Percentiles rank a stretch among this genome's conserved stretches.
phyloP scores from a whole-genome alignment of 2,329 filamentous ascomycete species.

The Penicillium vulpinum region DNA sequence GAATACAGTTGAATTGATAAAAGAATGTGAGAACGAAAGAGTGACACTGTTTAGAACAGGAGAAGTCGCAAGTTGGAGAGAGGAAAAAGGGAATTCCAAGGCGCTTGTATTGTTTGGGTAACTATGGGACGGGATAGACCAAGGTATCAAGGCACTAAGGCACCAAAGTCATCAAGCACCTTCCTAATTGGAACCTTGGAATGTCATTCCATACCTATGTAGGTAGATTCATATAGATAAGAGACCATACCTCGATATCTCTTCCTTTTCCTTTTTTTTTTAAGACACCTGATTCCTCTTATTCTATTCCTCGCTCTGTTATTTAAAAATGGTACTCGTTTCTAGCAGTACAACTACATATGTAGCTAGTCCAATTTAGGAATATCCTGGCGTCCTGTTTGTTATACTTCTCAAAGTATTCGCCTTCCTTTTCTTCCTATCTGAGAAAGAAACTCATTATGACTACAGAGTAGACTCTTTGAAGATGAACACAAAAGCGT shows the following conservation, averaged over 20 bases:
- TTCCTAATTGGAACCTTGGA: not conserved
- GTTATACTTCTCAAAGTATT: not conserved
- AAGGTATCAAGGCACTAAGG: not conserved
- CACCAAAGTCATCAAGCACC: not conserved
- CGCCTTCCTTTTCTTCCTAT: too few relatives aligned
- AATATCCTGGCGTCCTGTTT: not conserved
- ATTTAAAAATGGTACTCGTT: not conserved
- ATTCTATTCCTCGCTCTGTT: not conserved
- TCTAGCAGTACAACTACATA: not conserved
- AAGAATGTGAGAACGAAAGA: constrained; percentile 30
- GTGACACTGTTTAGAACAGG: constrained; percentile 24
- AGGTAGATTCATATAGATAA: not conserved
- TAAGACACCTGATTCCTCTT: not conserved
- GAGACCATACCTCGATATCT: too few relatives aligned
- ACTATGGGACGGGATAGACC: too few relatives aligned
- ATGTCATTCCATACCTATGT: not conserved
- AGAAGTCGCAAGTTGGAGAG: constrained; percentile 1
- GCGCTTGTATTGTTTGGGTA: constrained; percentile 2
- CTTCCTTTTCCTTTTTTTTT: too few relatives aligned
- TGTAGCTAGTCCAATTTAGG: not conserved
- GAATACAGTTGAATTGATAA: constrained; percentile 36
- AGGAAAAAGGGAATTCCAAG: not conserved
- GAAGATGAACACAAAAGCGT: too few relatives aligned
- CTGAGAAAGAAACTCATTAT: too few relatives aligned
- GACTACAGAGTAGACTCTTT: too few relatives aligned